Conservation (phyloP, 495 filamentous ascomycete genomes). For the Astrocystis sublimbata region DNA sequence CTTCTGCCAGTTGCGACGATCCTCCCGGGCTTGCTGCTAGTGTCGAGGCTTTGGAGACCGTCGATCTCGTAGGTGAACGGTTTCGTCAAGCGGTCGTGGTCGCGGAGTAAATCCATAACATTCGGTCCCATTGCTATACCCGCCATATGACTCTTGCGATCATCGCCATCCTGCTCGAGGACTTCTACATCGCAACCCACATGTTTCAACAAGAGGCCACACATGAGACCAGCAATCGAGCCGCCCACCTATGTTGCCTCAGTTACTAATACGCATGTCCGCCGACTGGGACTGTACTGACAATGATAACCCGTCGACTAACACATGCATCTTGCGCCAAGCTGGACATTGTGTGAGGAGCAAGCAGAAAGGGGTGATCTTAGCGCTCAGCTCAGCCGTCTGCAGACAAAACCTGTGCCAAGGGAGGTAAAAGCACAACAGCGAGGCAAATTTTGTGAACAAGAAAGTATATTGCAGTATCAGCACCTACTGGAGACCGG, state of each 20-base stretch:
- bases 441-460: neutral
- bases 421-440: neutral
- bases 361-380: neutral
- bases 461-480: neutral
- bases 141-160: constrained; percentile 27
- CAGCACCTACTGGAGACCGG: neutral
- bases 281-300: neutral
- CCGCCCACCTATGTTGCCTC: constrained; percentile 32
- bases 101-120: constrained; percentile 19
- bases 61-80: constrained; percentile 2
- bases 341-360: neutral
- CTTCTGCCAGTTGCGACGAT: neutral
- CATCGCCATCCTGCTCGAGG: constrained; percentile 21
- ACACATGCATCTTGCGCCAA: constrained; percentile 2
- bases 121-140: constrained; percentile 26
- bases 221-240: constrained; percentile 39
- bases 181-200: constrained; percentile 33
- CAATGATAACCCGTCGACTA: neutral
- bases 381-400: neutral
- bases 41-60: neutral
- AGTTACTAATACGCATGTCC: neutral
- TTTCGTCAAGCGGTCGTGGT: constrained; percentile 19
- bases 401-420: neutral
- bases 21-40: neutral
- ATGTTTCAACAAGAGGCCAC: constrained; percentile 34